Conservation (phyloP, 2,329 filamentous ascomycete species). For the Fonsecaea nubica region DNA sequence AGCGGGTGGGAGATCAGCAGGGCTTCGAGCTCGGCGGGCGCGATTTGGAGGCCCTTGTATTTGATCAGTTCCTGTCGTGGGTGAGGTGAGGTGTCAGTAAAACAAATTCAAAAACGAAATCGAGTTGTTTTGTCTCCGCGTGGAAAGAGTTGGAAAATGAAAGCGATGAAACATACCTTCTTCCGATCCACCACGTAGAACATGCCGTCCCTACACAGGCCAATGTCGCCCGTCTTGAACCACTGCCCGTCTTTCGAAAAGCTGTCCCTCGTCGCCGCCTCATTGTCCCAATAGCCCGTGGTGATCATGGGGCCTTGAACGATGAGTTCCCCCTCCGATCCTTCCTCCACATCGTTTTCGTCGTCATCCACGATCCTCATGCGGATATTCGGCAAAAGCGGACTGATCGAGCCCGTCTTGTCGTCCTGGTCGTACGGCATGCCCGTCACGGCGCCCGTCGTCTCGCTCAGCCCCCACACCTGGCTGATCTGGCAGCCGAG, state of each 20-base stretch:
- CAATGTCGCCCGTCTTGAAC: constrained; percentile 90
- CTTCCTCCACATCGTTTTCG: constrained; percentile 43
- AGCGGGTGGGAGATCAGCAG: constrained; percentile 50
- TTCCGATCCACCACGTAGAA: constrained; percentile 89
- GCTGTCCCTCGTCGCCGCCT: constrained; percentile 34
- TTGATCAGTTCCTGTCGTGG: constrained; percentile 57
- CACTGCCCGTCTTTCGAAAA: constrained; percentile 67
- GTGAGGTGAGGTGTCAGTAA: constrained; percentile 52
- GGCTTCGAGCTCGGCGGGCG: constrained; percentile 57
- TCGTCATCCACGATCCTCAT: constrained; percentile 39
- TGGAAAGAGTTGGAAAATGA: neutral
- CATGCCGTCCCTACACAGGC: constrained; percentile 76
- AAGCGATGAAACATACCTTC: constrained; percentile 54
- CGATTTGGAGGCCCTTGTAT: constrained; percentile 61
- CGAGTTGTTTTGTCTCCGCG: neutral
- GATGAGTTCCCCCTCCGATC: constrained; percentile 64
- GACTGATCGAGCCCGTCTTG: constrained; percentile 33
- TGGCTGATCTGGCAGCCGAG: constrained; percentile 47
- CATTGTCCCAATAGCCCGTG: constrained; percentile 43
- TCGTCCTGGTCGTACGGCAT: constrained; percentile 38
- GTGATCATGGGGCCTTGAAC: constrained; percentile 63
- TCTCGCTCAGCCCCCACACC: constrained; percentile 39
- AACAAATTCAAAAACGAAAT: too few relatives aligned
- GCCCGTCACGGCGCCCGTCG: constrained; percentile 37
- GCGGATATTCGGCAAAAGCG: constrained; percentile 33